Evolutionary conservation across 768 basidiomycete species (phyloP).

Genomic region (Cyathus striatus): DNA sequence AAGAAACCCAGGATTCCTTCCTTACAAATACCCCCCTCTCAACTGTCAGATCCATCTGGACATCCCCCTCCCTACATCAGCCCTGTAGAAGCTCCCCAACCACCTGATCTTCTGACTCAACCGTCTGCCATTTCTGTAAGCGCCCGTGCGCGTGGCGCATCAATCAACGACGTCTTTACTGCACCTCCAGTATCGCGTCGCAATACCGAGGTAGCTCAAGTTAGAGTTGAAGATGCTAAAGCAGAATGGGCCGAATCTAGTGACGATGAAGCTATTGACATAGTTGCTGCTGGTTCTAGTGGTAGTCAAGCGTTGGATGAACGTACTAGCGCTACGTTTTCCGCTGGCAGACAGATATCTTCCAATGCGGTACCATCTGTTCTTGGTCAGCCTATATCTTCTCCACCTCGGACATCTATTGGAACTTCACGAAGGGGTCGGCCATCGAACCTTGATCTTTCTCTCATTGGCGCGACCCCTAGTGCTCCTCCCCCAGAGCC

Average conservation of each 20-base stretch:
- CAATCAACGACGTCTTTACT: conserved; percentile 57
- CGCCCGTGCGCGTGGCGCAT: conserved; percentile 45
- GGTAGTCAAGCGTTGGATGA: conserved; percentile 82
- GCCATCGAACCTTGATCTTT: conserved; percentile 67
- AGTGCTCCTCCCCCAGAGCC: conserved; percentile 38
- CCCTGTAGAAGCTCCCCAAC: conserved; percentile 22
- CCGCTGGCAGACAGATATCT: conserved; percentile 22
- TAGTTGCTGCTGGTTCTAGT: conserved; percentile 76
- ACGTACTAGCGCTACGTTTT: conserved; percentile 61
- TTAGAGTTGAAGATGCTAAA: conserved; percentile 41
- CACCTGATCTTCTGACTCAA: conserved; percentile 30
- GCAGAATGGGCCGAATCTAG: conserved; percentile 75
- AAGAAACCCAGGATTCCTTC: conserved; percentile 26
- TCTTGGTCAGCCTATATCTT: conserved; percentile 20
- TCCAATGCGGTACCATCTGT: conserved; percentile 18
- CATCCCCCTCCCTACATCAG: conserved; percentile 65
- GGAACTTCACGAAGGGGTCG: conserved; percentile 41
- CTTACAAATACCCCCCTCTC: conserved; percentile 16
- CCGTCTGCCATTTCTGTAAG: conserved; percentile 36
- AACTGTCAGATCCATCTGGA: conserved; percentile 33
- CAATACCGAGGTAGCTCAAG: conserved; percentile 22
- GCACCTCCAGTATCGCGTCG: conserved; percentile 33
- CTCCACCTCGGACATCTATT: conserved; percentile 22
- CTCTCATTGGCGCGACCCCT: conserved; percentile 29
- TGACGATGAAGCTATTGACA: conserved; percentile 83